Evolutionary conservation across 1,284 basidiomycete species (phyloP), one percentile per base, ranked within the genome.

Genomic region (Malassezia nana): DNA sequence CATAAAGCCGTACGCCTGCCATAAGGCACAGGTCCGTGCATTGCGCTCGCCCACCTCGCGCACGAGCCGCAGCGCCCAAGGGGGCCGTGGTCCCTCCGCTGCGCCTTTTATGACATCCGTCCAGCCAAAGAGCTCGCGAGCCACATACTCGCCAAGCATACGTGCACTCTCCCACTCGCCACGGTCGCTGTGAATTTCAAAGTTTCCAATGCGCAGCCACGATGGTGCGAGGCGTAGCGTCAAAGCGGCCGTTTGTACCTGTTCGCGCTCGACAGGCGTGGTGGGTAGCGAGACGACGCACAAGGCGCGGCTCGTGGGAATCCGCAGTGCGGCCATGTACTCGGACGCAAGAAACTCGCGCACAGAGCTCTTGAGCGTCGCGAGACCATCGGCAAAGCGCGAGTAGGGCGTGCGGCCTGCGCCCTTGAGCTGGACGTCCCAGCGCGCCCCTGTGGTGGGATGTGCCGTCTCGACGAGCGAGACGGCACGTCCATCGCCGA

Each of bases 381-480:
- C 92, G 7, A 96, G 79, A 0, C 92, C 92, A 74, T 98, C 92
- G 1, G 90, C 92, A 50, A 77, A 77, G 41, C 92, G 81, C 1
- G 89, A 88, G 76, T 92, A 96, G 0, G 92, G 91, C 1, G 92
- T 98, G 8, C 92, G 80, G 0, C 92, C 92, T 0, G 85, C 83
- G 0, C 92, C 92, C 72, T 96, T 98, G 62, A 96, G 81, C 74
- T 96, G 92, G 4, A 98, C 78, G 71, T 96, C 90, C 59, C 57
- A 64, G 16, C 69, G 55, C 50, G 65, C 45, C 41, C 45, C 44
- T 0, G 55, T 54, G 26, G 50, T 30, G 4, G 62, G 57, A 82
- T 66, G 85, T 81, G 2, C 83, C 0, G 87, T 88, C 48, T 85
- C 83, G 33, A 63, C 45, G 47, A 98, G 80, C 8, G 87, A 87